A percentile compares a stretch with the other conserved stretches of the same genome.
Evolutionary conservation across 2,329 filamentous ascomycete species (phyloP).

Genomic region (Cordyceps cicadae): DNA sequence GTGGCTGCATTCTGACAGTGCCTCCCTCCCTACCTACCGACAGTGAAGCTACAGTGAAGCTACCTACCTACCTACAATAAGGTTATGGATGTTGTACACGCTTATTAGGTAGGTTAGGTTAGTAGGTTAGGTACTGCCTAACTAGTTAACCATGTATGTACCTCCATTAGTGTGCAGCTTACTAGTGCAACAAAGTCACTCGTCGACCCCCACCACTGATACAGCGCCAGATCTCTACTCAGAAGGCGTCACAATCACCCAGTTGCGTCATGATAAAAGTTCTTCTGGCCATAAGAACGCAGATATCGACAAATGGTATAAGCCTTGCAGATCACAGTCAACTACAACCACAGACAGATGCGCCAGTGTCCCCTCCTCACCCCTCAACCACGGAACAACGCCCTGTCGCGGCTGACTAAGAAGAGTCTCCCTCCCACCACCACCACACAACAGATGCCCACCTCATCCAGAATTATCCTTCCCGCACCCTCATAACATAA

Average conservation of each 20-base stretch:
- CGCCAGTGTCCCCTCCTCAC: background rate
- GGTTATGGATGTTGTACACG: too few species aligned
- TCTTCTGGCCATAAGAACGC: background rate
- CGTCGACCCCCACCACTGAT: background rate
- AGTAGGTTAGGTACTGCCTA: too few species aligned
- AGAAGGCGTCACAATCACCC: background rate
- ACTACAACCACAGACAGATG: background rate
- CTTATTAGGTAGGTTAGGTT: too few species aligned
- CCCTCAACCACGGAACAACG: background rate
- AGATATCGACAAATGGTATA: background rate
- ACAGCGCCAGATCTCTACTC: background rate
- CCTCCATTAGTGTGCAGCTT: too few species aligned
- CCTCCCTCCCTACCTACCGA: too few species aligned
- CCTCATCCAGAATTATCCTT: background rate
- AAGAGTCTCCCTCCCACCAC: background rate
- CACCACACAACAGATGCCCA: background rate
- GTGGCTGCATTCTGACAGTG: too few species aligned
- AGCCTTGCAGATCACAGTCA: background rate
- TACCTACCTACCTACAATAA: too few species aligned
- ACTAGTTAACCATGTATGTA: too few species aligned
- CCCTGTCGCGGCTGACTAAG: constrained; percentile 1
- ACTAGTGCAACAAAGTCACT: background rate
- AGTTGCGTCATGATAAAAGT: background rate
- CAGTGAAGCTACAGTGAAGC: too few species aligned
- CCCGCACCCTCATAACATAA: background rate